Percentiles rank a stretch among this genome's conserved stretches.
Evolutionary conservation across 768 basidiomycete species (phyloP).

Genomic region (Boletus sp.): DNA sequence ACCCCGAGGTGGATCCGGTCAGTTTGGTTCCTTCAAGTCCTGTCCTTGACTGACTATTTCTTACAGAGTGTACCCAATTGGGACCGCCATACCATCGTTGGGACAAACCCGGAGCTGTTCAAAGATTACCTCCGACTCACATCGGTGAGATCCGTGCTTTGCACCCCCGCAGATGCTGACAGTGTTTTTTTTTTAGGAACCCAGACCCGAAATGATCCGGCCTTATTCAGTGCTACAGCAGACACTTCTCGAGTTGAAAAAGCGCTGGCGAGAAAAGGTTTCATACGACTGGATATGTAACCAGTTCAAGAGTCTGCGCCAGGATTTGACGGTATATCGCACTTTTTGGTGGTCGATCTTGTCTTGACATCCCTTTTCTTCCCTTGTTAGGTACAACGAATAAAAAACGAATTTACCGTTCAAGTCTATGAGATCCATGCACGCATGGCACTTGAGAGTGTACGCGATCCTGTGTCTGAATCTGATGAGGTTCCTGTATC

Average conservation of each 20-base stretch:
- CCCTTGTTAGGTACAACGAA: slow-evolving; percentile 81
- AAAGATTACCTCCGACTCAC: slow-evolving; percentile 96
- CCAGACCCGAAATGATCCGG: slow-evolving; percentile 90
- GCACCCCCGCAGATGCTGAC: slow-evolving; percentile 2
- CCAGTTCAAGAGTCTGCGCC: slow-evolving; percentile 96
- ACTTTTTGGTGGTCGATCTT: not conserved
- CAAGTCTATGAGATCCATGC: slow-evolving; percentile 98
- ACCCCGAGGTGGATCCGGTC: slow-evolving; percentile 72
- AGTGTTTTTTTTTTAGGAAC: slow-evolving; percentile 63
- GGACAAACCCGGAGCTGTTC: slow-evolving; percentile 84
- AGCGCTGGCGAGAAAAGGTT: slow-evolving; percentile 76
- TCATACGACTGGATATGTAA: slow-evolving; percentile 91
- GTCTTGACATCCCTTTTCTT: slow-evolving; percentile 10
- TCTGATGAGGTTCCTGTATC: slow-evolving; percentile 13
- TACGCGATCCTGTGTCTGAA: slow-evolving; percentile 35
- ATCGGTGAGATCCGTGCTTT: slow-evolving; percentile 49
- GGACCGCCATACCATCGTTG: slow-evolving; percentile 95
- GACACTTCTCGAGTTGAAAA: slow-evolving; percentile 84
- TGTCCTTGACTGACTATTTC: slow-evolving; percentile 6
- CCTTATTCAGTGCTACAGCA: slow-evolving; percentile 81
- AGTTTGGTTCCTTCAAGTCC: slow-evolving; percentile 24
- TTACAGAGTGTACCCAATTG: slow-evolving; percentile 90
- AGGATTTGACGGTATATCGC: slow-evolving; percentile 88
- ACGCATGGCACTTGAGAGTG: slow-evolving; percentile 91
- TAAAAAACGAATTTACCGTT: slow-evolving; percentile 97